phyloP scores from a whole-genome alignment of 805 yeast genomes.

The Isabelozyma pseudorhagii region DNA sequence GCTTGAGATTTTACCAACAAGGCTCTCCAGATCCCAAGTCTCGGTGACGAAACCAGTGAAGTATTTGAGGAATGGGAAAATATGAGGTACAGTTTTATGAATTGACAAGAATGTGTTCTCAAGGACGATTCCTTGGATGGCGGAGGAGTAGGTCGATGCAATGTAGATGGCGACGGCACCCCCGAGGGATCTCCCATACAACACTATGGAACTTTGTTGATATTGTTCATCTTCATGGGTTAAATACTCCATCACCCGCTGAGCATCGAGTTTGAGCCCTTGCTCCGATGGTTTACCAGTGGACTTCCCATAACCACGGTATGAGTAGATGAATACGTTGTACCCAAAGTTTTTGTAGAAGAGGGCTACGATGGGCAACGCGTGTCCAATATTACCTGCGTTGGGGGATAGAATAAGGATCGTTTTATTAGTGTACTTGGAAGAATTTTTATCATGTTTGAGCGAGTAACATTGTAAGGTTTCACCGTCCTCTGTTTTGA shows the following conservation, averaged over 20 bases:
- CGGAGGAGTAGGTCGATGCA: conserved; percentile 53
- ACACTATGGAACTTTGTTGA: conserved; percentile 49
- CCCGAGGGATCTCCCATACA: conserved; percentile 90
- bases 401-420: conserved; percentile 82
- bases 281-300: conserved; percentile 72
- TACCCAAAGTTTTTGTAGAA: conserved; percentile 61
- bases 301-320: conserved; percentile 86
- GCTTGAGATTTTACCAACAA: conserved; percentile 49
- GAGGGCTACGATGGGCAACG: conserved; percentile 72
- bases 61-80: conserved; percentile 64
- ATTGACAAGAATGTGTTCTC: conserved; percentile 86
- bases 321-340: conserved; percentile 82
- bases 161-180: conserved; percentile 91
- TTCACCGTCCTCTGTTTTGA: conserved; percentile 71
- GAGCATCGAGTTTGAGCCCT: conserved; percentile 83
- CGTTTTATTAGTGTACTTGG: conserved; percentile 56
- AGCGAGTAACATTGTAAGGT: conserved; percentile 63
- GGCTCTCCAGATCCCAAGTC: conserved; percentile 73
- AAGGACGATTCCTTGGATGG: conserved; percentile 62
- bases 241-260: conserved; percentile 63
- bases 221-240: conserved; percentile 48
- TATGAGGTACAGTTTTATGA: conserved; percentile 65
- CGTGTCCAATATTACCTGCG: conserved; percentile 95
- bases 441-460: conserved; percentile 41
- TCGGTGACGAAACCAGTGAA: conserved; percentile 67